Evolutionary conservation across 1,284 basidiomycete species (phyloP).

Genomic region (Malassezia slooffiae): DNA sequence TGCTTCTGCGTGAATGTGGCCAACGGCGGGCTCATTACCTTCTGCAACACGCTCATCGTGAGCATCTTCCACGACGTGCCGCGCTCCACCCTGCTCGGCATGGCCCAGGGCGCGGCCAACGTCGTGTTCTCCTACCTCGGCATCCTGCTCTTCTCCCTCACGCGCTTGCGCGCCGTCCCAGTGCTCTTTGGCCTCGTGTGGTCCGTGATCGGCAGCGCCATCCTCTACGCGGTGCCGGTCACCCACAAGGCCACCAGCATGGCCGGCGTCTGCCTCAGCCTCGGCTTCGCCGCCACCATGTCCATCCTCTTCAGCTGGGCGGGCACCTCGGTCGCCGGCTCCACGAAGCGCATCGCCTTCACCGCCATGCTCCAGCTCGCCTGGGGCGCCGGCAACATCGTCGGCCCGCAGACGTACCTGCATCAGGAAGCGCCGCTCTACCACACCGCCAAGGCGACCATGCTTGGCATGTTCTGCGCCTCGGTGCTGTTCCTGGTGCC

Average conservation of each 20-base stretch:
- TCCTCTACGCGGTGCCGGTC: no score
- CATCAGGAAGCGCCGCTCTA: slow-evolving; percentile 25
- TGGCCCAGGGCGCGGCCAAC: slow-evolving; percentile 30
- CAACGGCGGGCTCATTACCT: slow-evolving; percentile 27
- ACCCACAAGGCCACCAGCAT: no score
- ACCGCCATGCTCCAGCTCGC: slow-evolving; percentile 28
- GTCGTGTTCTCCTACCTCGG: slow-evolving; percentile 23
- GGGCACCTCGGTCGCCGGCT: slow-evolving; percentile 20
- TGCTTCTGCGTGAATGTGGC: slow-evolving; percentile 21
- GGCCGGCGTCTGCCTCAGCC: slow-evolving; percentile 17
- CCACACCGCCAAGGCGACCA: slow-evolving; percentile 32
- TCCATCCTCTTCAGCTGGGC: slow-evolving; percentile 23
- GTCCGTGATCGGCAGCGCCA: slow-evolving; percentile 18
- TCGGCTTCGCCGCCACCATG: slow-evolving; percentile 19
- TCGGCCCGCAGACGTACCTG: slow-evolving; percentile 38
- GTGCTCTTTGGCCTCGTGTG: slow-evolving; percentile 26
- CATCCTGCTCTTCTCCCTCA: slow-evolving; percentile 18
- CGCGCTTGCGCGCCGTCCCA: slow-evolving; percentile 21
- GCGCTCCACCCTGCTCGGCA: slow-evolving; percentile 38
- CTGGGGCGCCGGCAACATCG: slow-evolving; percentile 29
- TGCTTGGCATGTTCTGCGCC: slow-evolving; percentile 34
- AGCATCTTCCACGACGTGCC: no score
- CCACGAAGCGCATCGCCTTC: slow-evolving; percentile 33
- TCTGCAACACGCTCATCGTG: slow-evolving; percentile 36
- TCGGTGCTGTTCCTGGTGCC: slow-evolving; percentile 15